Percentiles rank a stretch among this genome's conserved stretches.
These are phyloP conservation scores for Candida smagusa DNA, from an alignment of 1,139 yeast genomes.

Conservation along the genomic window DNA sequence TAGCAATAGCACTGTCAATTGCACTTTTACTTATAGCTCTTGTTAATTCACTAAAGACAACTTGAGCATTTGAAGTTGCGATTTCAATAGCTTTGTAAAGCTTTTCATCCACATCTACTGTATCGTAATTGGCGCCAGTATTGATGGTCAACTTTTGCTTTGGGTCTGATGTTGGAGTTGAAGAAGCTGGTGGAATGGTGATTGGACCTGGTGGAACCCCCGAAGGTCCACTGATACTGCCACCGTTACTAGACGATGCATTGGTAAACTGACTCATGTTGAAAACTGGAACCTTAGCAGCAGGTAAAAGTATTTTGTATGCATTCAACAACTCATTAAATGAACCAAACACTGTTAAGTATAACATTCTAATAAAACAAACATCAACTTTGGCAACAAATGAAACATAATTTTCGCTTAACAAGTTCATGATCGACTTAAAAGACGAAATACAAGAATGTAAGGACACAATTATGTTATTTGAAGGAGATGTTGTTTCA, in stretches of 20 bases:
- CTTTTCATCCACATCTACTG: constrained; percentile 67
- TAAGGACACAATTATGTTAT: constrained; percentile 27
- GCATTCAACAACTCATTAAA: constrained; percentile 76
- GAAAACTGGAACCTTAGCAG: constrained; percentile 11
- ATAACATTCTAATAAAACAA: constrained; percentile 68
- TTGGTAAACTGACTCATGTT: constrained; percentile 4
- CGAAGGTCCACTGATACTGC: constrained; percentile 5
- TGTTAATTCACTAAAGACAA: constrained; percentile 75
- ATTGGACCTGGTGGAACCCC: constrained; percentile 6
- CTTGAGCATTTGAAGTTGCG: constrained; percentile 76
- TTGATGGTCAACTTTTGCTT: constrained; percentile 25
- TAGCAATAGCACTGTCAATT: constrained; percentile 38
- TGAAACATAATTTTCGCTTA: constrained; percentile 45
- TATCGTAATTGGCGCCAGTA: constrained; percentile 23
- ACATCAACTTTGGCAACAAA: constrained; percentile 60
- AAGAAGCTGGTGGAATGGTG: constrained; percentile 6
- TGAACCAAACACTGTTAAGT: constrained; percentile 69
- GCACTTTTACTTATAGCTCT: constrained; percentile 76
- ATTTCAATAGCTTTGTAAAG: constrained; percentile 69
- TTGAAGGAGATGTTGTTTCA: constrained; percentile 13
- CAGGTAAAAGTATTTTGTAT: constrained; percentile 52
- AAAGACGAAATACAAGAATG: constrained; percentile 44
- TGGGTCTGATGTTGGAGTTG: constrained; percentile 16
- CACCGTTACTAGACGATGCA: neutral
- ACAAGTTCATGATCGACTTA: constrained; percentile 46